These are phyloP conservation scores for Termitomyces sp. DNA, from an alignment of 768 basidiomycete genomes.

Conservation along the genomic window DNA sequence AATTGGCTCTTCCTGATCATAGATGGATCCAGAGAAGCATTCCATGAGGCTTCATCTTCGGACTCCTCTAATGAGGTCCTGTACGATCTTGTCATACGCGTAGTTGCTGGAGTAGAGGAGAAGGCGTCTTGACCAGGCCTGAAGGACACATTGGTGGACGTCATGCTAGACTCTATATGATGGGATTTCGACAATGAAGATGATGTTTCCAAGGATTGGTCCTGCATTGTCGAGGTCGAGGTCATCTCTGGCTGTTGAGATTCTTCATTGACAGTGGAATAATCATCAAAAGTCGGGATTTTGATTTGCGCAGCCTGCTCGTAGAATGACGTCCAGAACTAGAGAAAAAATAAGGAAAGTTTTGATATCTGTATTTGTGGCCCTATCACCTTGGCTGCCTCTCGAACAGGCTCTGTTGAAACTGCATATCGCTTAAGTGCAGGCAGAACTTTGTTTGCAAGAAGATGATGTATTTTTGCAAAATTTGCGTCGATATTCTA, in stretches of 20 bases:
- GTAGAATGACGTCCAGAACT: constrained; percentile 99
- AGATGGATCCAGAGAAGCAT: constrained; percentile 71
- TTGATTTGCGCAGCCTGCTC: constrained; percentile 89
- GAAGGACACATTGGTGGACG: constrained; percentile 69
- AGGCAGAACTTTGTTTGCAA: constrained; percentile 79
- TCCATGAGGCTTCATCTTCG: constrained; percentile 63
- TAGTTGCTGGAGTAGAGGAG: constrained; percentile 75
- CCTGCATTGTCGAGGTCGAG: constrained; percentile 21
- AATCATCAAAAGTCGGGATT: constrained; percentile 71
- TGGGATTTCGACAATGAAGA: constrained; percentile 17
- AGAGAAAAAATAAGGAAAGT: neutral
- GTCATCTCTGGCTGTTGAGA: constrained; percentile 37
- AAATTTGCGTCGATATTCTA: constrained; percentile 94
- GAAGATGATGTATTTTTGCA: constrained; percentile 80
- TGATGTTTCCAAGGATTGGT: constrained; percentile 20
- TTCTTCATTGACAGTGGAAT: constrained; percentile 53
- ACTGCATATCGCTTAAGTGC: constrained; percentile 89
- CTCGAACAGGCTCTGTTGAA: constrained; percentile 82
- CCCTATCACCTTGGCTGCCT: constrained; percentile 78
- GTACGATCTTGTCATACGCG: constrained; percentile 31
- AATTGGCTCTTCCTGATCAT: constrained; percentile 64
- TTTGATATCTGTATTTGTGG: neutral
- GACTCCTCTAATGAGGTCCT: constrained; percentile 34
- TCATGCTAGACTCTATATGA: constrained; percentile 39
- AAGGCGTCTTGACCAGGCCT: constrained; percentile 67